These are phyloP conservation scores for Ustilago xerochloae DNA, from an alignment of 1,284 basidiomycete species.

Conservation along the genomic window DNA sequence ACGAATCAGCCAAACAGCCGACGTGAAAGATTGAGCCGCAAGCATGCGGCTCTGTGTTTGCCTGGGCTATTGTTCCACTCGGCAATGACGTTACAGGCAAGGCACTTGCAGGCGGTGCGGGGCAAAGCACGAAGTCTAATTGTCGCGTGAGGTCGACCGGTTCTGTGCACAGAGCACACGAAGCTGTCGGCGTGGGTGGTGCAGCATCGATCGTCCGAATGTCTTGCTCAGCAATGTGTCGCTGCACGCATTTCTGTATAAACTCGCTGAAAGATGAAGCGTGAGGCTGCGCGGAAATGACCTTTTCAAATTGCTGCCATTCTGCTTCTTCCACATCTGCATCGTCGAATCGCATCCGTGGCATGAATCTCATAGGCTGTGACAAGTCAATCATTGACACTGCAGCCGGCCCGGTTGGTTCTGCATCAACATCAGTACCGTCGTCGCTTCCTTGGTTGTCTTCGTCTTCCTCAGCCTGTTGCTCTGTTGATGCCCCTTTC, in stretches of 20 bases:
- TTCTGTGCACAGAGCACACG: conserved; percentile 25
- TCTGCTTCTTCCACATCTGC: conserved; percentile 35
- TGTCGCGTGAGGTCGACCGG: conserved; percentile 30
- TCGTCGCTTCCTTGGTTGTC: conserved; percentile 4
- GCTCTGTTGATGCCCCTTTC: conserved; percentile 4
- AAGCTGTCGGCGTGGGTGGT: neutral
- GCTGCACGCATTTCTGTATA: conserved; percentile 32
- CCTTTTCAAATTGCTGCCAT: conserved; percentile 24
- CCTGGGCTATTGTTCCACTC: neutral
- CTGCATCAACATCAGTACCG: neutral
- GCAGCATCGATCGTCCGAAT: conserved; percentile 11
- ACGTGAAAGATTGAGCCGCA: conserved; percentile 77
- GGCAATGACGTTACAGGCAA: neutral
- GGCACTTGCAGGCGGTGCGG: conserved; percentile 4
- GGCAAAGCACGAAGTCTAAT: conserved; percentile 35
- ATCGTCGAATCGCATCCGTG: conserved; percentile 32
- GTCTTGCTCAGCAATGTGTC: conserved; percentile 32
- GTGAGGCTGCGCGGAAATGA: neutral
- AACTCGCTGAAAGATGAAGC: conserved; percentile 19
- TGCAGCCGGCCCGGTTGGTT: neutral
- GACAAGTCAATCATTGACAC: neutral
- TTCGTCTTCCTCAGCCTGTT: conserved; percentile 15
- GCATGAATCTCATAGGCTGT: neutral
- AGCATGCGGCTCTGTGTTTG: neutral
- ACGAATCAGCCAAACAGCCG: conserved; percentile 75